These are phyloP conservation scores for Davidsoniella virescens DNA, from an alignment of 2,329 filamentous ascomycete genomes.

Conservation along the genomic window DNA sequence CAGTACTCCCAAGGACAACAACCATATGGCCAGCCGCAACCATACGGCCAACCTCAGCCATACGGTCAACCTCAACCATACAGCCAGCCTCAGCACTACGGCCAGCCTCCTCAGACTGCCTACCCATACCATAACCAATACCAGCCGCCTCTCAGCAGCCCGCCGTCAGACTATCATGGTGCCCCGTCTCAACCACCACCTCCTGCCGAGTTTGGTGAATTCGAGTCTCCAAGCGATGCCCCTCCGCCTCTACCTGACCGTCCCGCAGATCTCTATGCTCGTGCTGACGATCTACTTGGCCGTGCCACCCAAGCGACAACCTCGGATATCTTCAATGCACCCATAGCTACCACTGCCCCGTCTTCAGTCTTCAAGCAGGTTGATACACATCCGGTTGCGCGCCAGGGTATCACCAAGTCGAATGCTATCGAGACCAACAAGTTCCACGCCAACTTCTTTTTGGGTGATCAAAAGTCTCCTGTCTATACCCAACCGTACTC, in stretches of 20 bases:
- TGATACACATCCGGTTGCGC: slow-evolving; percentile 41
- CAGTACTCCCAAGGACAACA: not conserved
- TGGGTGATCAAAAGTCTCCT: slow-evolving; percentile 52
- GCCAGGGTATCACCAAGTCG: slow-evolving; percentile 30
- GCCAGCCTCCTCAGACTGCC: slow-evolving; percentile 6
- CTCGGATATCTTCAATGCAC: slow-evolving; percentile 36
- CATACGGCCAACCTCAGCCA: not conserved
- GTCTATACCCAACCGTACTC: slow-evolving; percentile 65
- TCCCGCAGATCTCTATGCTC: slow-evolving; percentile 1
- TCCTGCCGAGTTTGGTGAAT: not conserved
- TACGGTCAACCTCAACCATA: slow-evolving; percentile 7
- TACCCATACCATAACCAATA: slow-evolving; percentile 12
- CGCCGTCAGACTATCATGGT: not conserved
- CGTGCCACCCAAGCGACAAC: slow-evolving; percentile 15
- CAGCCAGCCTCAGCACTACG: not conserved
- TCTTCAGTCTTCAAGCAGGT: slow-evolving; percentile 30
- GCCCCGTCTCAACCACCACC: not conserved
- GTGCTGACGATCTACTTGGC: not conserved
- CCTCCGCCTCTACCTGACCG: slow-evolving; percentile 13
- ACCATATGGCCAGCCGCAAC: not conserved
- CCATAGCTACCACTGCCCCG: slow-evolving; percentile 37
- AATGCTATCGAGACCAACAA: slow-evolving; percentile 57
- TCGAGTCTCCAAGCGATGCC: slow-evolving; percentile 13
- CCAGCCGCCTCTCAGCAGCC: not conserved
- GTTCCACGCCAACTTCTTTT: slow-evolving; percentile 67